These are phyloP conservation scores for Zoysia matrella DNA, from an alignment of 202 grass and related monocot species.

Conservation along the genomic window DNA sequence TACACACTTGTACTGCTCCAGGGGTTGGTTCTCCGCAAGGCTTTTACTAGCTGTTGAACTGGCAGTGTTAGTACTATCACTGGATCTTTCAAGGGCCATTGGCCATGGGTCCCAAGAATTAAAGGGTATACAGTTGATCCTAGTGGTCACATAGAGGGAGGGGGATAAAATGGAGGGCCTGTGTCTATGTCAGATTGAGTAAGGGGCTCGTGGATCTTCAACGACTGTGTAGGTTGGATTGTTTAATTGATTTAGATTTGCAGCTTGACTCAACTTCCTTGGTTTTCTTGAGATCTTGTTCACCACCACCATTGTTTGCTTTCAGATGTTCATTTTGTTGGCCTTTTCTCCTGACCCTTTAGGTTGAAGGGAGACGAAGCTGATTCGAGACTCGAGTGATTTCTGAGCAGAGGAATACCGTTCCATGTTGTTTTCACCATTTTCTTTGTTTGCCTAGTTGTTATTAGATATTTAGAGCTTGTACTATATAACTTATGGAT, in stretches of 20 bases:
- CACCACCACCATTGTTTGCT: background rate
- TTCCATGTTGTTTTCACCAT: background rate
- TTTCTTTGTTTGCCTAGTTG: slow-evolving; percentile 10
- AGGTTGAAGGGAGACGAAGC: slow-evolving; percentile 18
- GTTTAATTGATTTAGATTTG: slow-evolving; percentile 31
- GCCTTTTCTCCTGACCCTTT: slow-evolving; percentile 10
- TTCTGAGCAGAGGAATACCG: background rate
- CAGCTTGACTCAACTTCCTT: slow-evolving; percentile 25
- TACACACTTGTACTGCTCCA: slow-evolving; percentile 34
- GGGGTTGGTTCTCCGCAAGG: slow-evolving; percentile 53
- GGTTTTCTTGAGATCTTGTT: slow-evolving; percentile 13
- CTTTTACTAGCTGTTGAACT: slow-evolving; percentile 64
- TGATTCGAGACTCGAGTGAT: background rate
- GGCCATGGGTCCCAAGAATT: slow-evolving; percentile 58
- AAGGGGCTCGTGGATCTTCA: slow-evolving; percentile 43
- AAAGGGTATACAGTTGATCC: slow-evolving; percentile 49
- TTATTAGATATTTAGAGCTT: background rate
- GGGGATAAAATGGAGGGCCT: slow-evolving; percentile 39
- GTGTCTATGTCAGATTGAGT: slow-evolving; percentile 42
- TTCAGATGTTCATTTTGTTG: background rate
- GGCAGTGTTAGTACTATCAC: slow-evolving; percentile 53
- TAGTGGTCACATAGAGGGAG: slow-evolving; percentile 40
- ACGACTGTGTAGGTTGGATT: slow-evolving; percentile 31
- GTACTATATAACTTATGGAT: background rate
- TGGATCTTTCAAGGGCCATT: slow-evolving; percentile 57